phyloP scores from a whole-genome alignment of 441 rosid species.

The Theobroma grandiflorum region DNA sequence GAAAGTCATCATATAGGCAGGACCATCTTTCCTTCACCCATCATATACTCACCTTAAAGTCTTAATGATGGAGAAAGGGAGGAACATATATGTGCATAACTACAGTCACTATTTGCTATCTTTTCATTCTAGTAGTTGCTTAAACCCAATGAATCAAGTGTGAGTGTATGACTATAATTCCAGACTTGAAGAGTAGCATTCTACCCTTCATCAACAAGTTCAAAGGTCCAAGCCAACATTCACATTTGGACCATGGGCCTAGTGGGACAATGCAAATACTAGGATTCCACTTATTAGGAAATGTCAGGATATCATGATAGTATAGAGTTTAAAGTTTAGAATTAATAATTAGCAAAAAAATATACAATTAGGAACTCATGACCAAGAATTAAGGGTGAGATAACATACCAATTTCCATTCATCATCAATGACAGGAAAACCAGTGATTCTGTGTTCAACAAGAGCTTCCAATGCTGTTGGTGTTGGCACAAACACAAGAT shows the following conservation, averaged over 20 bases:
- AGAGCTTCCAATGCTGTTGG: conserved; percentile 73
- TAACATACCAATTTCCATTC: conserved; percentile 82
- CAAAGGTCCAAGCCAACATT: background rate
- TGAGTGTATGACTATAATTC: background rate
- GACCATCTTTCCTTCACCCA: conserved; percentile 10
- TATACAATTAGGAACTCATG: background rate
- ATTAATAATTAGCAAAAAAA: background rate
- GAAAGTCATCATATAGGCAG: background rate
- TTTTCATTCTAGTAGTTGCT: background rate
- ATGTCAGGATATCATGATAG: background rate
- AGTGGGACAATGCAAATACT: conserved; percentile 6
- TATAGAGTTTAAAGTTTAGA: background rate
- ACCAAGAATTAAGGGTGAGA: conserved; percentile 23
- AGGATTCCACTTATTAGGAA: background rate
- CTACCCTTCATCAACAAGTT: background rate
- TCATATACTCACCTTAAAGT: background rate
- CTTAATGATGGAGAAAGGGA: conserved; percentile 6
- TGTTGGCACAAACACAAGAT: conserved; percentile 10
- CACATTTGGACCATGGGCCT: conserved; percentile 6
- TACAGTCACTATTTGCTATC: background rate
- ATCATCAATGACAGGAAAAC: conserved; percentile 89
- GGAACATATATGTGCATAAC: background rate
- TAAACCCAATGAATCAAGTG: background rate
- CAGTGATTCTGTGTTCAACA: conserved; percentile 82
- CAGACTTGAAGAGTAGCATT: background rate